A percentile compares a stretch with the other conserved stretches of the same genome.
phyloP scores from a whole-genome alignment of 2,329 filamentous ascomycete genomes.

The Hymenoscyphus scutula region DNA sequence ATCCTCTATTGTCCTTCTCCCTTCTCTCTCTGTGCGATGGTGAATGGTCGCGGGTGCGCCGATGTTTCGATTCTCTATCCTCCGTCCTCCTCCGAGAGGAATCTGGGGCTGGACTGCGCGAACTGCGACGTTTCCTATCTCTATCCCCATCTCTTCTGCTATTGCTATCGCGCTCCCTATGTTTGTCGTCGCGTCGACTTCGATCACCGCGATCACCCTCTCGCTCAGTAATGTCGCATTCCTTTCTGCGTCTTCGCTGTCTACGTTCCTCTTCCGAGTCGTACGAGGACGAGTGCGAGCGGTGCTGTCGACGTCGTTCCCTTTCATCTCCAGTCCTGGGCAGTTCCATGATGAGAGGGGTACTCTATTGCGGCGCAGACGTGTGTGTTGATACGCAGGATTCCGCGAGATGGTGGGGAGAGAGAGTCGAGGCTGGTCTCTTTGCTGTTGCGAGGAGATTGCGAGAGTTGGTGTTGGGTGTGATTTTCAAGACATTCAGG shows the following conservation, averaged over 20 bases:
- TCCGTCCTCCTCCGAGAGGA: constrained; percentile 24
- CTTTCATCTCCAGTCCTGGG: constrained; percentile 23
- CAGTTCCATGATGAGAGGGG: constrained; percentile 23
- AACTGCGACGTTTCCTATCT: constrained; percentile 30
- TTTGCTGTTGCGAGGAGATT: neutral
- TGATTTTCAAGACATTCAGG: no score
- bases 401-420: neutral
- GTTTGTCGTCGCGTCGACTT: neutral
- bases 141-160: constrained; percentile 25
- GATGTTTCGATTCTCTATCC: constrained; percentile 28
- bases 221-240: constrained; percentile 15
- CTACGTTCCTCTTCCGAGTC: constrained; percentile 34
- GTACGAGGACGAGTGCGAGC: constrained; percentile 28
- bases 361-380: constrained; percentile 8
- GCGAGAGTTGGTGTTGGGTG: neutral
- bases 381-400: neutral
- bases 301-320: constrained; percentile 20
- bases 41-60: constrained; percentile 29
- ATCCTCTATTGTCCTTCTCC: constrained; percentile 18
- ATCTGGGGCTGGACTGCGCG: constrained; percentile 30
- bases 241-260: constrained; percentile 24
- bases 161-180: constrained; percentile 10
- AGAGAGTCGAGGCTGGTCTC: constrained; percentile 5
- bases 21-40: constrained; percentile 23
- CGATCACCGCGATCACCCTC: constrained; percentile 4